Evolutionary conservation across 805 yeast species (phyloP), one percentile per base, ranked within the genome.

Genomic region (Groenewaldozyma tartarivorans): DNA sequence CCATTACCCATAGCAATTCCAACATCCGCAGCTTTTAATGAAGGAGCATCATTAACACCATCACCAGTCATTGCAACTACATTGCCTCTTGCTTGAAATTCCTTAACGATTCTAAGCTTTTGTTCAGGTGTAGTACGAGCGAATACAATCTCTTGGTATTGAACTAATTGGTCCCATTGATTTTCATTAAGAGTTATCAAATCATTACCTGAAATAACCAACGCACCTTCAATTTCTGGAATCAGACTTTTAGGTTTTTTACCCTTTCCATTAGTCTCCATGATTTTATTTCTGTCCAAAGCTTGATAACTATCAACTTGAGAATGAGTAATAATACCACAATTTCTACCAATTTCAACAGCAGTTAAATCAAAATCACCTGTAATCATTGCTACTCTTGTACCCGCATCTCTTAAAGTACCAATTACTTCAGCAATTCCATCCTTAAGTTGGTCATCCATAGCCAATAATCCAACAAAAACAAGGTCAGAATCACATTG

Each of bases 1-100:
- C 49, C 51, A 4, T 33, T 20, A 7, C 22, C 48, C 29, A 88
- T 87, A 11, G 95, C 80, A 51, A 90, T 85, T 55, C 97, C 97
- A 52, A 88, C 88, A 63, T 88, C 96, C 2, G 97, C 96, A 51
- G 88, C 70, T 58, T 90, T 88, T 52, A 90, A 71, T 4, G 97
- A 96, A n/a, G 97, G 97, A 0, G 97, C 97, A 68, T 88, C 97
- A 60, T 88, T 88, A 11, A 90, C 96, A 64, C 97, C 97, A 63
- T 88, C 97, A 52, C 98, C 98, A n/a, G 97, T 88, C 96, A 90
- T 88, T 19, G 96, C 98, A 39, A 90, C 97, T 47, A 90, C 79
- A 60, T 90, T 95, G 39, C 96, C 96, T 57, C 94, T 74, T 36
- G 61, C 63, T 54, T 69, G 74, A 40, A 71, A 66, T 43, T 69